phyloP scores from a whole-genome alignment of 2,329 filamentous ascomycete species.

The Harringtonia aguacate region DNA sequence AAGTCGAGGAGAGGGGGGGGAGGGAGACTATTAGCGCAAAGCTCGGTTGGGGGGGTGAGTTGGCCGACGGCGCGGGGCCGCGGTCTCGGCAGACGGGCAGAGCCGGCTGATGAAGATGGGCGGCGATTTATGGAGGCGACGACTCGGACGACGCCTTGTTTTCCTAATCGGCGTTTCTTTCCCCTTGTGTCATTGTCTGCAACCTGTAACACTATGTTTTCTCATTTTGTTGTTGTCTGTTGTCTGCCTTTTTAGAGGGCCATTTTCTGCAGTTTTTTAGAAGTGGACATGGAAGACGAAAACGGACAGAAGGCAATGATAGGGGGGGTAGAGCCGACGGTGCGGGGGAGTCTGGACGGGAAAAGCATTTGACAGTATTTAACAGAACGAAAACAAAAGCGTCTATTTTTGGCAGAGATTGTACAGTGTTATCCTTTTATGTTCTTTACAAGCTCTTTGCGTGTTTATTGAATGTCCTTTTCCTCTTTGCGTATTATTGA shows the following conservation, averaged over 20 bases:
- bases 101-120: neutral
- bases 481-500: too few relatives aligned
- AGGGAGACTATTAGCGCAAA: neutral
- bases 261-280: neutral
- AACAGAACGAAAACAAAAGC: conserved; percentile 4
- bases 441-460: too few relatives aligned
- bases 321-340: neutral
- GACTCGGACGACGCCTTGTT: neutral
- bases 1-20: too few relatives aligned
- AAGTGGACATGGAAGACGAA: neutral
- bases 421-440: neutral
- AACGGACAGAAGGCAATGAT: neutral
- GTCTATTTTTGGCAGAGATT: neutral
- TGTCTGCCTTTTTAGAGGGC: neutral
- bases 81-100: neutral
- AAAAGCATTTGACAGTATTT: conserved; percentile 1
- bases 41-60: neutral
- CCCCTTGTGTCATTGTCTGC: neutral
- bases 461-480: too few relatives aligned
- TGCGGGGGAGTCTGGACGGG: neutral
- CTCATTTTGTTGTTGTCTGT: neutral
- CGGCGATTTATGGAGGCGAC: neutral
- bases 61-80: neutral
- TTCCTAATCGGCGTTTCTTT: neutral
- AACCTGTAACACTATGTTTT: conserved; percentile 1